A percentile compares a stretch with the other conserved stretches of the same genome.
phyloP scores from a whole-genome alignment of 108 stramenopile species.

The Nitzschia sp. region DNA sequence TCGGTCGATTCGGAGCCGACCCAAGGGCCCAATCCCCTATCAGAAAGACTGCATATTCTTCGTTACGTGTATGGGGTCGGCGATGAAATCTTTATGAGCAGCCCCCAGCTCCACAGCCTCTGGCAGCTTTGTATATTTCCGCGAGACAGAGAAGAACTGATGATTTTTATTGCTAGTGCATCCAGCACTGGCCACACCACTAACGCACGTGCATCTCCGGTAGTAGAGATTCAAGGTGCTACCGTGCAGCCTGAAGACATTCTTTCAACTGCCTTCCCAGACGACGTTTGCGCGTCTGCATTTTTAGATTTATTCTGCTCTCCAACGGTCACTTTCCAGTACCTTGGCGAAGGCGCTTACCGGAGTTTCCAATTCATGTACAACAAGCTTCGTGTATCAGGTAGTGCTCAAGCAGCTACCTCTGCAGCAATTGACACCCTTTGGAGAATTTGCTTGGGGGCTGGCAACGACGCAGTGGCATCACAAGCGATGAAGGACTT shows the following conservation, averaged over 20 bases:
- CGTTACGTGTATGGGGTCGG: constrained; percentile 75
- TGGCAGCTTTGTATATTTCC: constrained; percentile 74
- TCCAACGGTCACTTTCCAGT: constrained; percentile 49
- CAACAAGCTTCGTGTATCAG: constrained; percentile 42
- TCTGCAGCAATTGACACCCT: constrained; percentile 70
- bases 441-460: constrained; percentile 80
- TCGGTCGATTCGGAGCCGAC: constrained; percentile 10
- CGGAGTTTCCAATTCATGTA: constrained; percentile 70
- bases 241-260: constrained; percentile 34
- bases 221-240: constrained; percentile 14
- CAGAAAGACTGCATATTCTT: constrained; percentile 65
- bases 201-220: neutral
- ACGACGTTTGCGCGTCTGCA: constrained; percentile 53
- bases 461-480: constrained; percentile 73
- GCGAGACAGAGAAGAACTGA: constrained; percentile 72
- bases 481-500: constrained; percentile 80
- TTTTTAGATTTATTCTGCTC: constrained; percentile 86
- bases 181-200: constrained; percentile 37
- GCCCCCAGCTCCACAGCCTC: constrained; percentile 54
- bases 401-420: constrained; percentile 11
- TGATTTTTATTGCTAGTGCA: constrained; percentile 78
- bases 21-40: constrained; percentile 30
- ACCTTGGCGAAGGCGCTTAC: constrained; percentile 64
- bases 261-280: constrained; percentile 64
- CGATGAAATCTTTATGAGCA: constrained; percentile 46